These are phyloP conservation scores for Beauveria sp. DNA, from an alignment of 2,329 filamentous ascomycete genomes.

Conservation along the genomic window DNA sequence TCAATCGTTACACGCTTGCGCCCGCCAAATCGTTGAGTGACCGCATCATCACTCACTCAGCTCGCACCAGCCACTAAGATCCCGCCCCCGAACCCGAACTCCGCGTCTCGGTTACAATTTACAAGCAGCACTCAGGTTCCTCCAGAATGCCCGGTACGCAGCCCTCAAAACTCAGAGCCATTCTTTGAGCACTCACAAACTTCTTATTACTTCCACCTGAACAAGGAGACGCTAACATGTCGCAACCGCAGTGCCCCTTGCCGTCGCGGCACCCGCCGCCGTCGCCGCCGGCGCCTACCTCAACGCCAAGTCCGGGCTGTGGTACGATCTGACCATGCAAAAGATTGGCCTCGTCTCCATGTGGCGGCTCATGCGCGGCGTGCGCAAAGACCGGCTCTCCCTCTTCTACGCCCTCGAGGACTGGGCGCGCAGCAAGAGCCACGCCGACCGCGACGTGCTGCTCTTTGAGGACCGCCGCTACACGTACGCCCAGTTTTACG, in stretches of 20 bases:
- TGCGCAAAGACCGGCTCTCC: constrained; percentile 55
- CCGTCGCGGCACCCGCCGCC: constrained; percentile 51
- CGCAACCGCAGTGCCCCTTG: constrained; percentile 39
- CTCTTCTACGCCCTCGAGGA: constrained; percentile 70
- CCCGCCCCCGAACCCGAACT: too few species aligned
- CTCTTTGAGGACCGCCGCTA: constrained; percentile 61
- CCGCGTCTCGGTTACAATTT: too few species aligned
- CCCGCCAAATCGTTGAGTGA: too few species aligned
- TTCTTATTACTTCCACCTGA: too few species aligned
- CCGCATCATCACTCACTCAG: too few species aligned
- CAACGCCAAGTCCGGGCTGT: constrained; percentile 61
- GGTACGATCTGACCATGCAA: constrained; percentile 59
- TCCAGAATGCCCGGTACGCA: too few species aligned
- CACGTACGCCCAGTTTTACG: constrained; percentile 71
- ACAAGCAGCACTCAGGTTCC: too few species aligned
- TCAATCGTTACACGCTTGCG: too few species aligned
- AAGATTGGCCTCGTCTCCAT: constrained; percentile 41
- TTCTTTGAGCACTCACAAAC: too few species aligned
- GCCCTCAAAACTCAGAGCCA: too few species aligned
- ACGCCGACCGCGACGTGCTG: constrained; percentile 51
- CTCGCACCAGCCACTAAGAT: too few species aligned
- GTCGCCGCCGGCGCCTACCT: constrained; percentile 67
- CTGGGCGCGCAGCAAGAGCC: constrained; percentile 44
- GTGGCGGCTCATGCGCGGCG: constrained; percentile 35
- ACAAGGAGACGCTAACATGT: background rate